These are phyloP conservation scores for Brettanomyces naardenensis DNA, from an alignment of 805 yeast genomes.

Conservation along the genomic window DNA sequence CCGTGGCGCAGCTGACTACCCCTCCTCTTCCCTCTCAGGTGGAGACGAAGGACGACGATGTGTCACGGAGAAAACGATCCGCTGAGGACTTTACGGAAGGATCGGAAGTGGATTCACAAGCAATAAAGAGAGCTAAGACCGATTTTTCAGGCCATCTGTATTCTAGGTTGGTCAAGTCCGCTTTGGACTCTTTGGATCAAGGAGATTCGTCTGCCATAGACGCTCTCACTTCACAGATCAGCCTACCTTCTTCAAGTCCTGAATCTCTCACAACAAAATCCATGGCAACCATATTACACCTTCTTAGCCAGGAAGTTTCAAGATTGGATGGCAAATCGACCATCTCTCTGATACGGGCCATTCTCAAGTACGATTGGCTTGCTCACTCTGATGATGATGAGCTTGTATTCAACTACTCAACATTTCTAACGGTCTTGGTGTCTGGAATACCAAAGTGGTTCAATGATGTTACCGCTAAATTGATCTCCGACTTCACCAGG, in stretches of 20 bases:
- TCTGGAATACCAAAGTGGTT: slow-evolving; percentile 88
- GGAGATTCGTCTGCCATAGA: slow-evolving; percentile 50
- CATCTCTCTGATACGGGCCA: slow-evolving; percentile 46
- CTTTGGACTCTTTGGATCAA: slow-evolving; percentile 60
- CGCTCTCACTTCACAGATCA: slow-evolving; percentile 50
- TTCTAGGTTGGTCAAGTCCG: slow-evolving; percentile 46
- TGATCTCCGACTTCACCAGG: slow-evolving; percentile 54
- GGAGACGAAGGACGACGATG: neutral
- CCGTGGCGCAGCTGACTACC: slow-evolving; percentile 1
- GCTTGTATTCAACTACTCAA: slow-evolving; percentile 50
- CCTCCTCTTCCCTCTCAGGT: slow-evolving; percentile 1
- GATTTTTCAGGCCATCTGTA: slow-evolving; percentile 21
- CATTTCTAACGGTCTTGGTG: slow-evolving; percentile 69
- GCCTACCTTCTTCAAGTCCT: slow-evolving; percentile 40
- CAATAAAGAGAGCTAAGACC: slow-evolving; percentile 1
- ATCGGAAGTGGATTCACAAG: neutral
- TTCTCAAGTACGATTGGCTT: slow-evolving; percentile 64
- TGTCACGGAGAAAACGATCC: neutral
- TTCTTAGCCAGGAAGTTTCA: slow-evolving; percentile 56
- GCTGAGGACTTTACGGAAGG: neutral
- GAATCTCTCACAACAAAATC: slow-evolving; percentile 49
- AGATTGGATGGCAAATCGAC: slow-evolving; percentile 54
- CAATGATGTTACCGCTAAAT: slow-evolving; percentile 64
- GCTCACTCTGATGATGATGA: slow-evolving; percentile 25
- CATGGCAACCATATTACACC: slow-evolving; percentile 46